phyloP scores from a whole-genome alignment of 2,329 filamentous ascomycete species.

The Botrytis fabae region DNA sequence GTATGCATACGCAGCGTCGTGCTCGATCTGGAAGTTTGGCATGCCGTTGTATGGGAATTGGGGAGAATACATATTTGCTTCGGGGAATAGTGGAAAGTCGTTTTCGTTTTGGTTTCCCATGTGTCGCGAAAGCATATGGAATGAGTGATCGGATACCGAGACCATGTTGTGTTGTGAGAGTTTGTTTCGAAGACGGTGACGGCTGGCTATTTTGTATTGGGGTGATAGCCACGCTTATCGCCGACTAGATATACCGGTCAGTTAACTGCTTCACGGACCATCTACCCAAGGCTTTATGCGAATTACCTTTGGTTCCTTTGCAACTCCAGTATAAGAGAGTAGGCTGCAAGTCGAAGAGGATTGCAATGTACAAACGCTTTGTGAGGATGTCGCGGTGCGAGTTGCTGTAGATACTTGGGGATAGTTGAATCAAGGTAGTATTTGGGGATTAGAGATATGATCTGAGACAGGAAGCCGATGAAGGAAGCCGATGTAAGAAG shows the following conservation, averaged over 20 bases:
- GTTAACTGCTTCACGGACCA: conserved; percentile 22
- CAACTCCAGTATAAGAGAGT: conserved; percentile 27
- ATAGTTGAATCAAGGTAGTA: conserved; percentile 15
- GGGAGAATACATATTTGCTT: conserved; percentile 47
- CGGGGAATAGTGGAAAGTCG: conserved; percentile 50
- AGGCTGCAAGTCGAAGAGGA: conserved; percentile 6
- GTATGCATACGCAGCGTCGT: conserved; percentile 41
- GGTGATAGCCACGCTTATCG: conserved; percentile 33
- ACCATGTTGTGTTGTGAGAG: conserved; percentile 63
- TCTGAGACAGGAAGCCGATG: conserved; percentile 34
- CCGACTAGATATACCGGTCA: conserved; percentile 30
- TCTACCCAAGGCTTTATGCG: background rate
- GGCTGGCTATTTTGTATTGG: conserved; percentile 31
- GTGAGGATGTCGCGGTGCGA: conserved; percentile 3
- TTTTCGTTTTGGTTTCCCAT: conserved; percentile 37
- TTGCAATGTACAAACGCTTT: conserved; percentile 2
- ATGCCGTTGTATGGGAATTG: conserved; percentile 52
- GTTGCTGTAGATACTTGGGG: conserved; percentile 16
- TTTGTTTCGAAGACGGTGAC: conserved; percentile 53
- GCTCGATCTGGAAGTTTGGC: conserved; percentile 47
- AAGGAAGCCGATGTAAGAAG: conserved; percentile 25
- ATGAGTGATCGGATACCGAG: conserved; percentile 75
- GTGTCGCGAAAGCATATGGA: conserved; percentile 82
- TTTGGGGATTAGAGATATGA: conserved; percentile 29
- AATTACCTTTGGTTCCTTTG: conserved; percentile 29